Evolutionary conservation across 768 basidiomycete species (phyloP).

Genomic region (Tubosaeta sp.): DNA sequence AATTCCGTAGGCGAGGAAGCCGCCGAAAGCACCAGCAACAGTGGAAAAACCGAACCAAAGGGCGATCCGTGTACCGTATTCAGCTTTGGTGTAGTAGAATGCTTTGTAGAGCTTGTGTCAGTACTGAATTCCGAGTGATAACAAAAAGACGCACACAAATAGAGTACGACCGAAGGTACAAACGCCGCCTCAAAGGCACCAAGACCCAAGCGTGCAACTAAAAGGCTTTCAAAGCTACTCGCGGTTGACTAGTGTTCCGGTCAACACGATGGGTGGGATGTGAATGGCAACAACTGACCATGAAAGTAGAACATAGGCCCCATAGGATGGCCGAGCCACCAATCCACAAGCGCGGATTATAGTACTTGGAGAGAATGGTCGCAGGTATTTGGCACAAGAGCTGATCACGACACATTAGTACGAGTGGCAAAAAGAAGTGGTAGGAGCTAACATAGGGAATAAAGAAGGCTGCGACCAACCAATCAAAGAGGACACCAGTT

Average conservation of each 20-base stretch:
- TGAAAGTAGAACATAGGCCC: constrained; percentile 67
- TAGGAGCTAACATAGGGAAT: constrained; percentile 61
- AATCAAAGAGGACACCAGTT: constrained; percentile 67
- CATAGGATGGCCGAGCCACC: constrained; percentile 67
- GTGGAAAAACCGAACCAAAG: constrained; percentile 56
- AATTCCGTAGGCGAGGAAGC: constrained; percentile 52
- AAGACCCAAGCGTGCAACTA: constrained; percentile 30
- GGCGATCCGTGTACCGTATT: constrained; percentile 43
- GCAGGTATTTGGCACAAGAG: constrained; percentile 70
- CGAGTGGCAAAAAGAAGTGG: not conserved
- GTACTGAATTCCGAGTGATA: constrained; percentile 12
- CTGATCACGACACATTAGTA: constrained; percentile 32
- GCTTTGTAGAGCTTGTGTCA: constrained; percentile 27
- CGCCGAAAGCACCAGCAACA: constrained; percentile 53
- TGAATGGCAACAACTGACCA: constrained; percentile 38
- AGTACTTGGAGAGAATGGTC: constrained; percentile 61
- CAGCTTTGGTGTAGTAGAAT: constrained; percentile 46
- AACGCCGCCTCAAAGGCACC: constrained; percentile 37
- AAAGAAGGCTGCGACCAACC: constrained; percentile 75
- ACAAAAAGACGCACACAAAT: constrained; percentile 20
- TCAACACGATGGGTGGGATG: not conserved
- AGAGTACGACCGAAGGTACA: constrained; percentile 30
- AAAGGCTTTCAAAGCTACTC: constrained; percentile 24
- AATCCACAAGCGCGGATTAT: constrained; percentile 64
- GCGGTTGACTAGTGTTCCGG: constrained; percentile 22